Conservation (phyloP, 495 filamentous ascomycete species). For the Talaromyces thailandensis region DNA sequence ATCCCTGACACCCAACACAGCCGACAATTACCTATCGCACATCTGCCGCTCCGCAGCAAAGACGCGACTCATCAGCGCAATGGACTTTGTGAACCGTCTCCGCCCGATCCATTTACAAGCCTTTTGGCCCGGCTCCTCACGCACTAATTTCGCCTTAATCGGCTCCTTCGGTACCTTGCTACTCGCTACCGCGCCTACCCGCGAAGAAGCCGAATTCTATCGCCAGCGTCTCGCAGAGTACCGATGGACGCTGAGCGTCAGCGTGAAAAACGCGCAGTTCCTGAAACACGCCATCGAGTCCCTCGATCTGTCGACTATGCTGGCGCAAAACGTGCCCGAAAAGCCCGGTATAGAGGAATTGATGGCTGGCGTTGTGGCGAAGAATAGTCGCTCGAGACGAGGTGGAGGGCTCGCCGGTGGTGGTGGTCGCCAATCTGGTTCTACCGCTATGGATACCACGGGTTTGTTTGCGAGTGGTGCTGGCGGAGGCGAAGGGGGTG, state of each 20-base stretch:
- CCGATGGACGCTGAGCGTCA: slow-evolving; percentile 85
- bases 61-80: slow-evolving; percentile 46
- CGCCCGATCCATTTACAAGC: slow-evolving; percentile 43
- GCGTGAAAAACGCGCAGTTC: slow-evolving; percentile 70
- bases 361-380: slow-evolving; percentile 24
- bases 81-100: slow-evolving; percentile 51
- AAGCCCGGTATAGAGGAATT: slow-evolving; percentile 42
- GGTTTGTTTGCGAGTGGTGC: background rate
- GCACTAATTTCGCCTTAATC: slow-evolving; percentile 46
- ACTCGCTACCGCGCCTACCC: slow-evolving; percentile 74
- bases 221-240: slow-evolving; percentile 77
- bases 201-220: slow-evolving; percentile 96
- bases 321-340: slow-evolving; percentile 38
- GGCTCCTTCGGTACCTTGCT: slow-evolving; percentile 57
- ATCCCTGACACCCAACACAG: slow-evolving; percentile 32
- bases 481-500: background rate
- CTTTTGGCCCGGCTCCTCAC: slow-evolving; percentile 46
- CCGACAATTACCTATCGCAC: slow-evolving; percentile 60
- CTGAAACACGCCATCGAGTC: slow-evolving; percentile 41
- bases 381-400: background rate
- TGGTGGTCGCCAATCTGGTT: slow-evolving; percentile 4
- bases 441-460: slow-evolving; percentile 10
- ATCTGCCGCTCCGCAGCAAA: slow-evolving; percentile 85
- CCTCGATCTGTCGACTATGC: slow-evolving; percentile 34
- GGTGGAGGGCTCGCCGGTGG: no score